Evolutionary conservation across 352 stramenopile genomes (phyloP), one percentile per base, ranked within the genome.

Genomic region (Globisporangium perplexum): DNA sequence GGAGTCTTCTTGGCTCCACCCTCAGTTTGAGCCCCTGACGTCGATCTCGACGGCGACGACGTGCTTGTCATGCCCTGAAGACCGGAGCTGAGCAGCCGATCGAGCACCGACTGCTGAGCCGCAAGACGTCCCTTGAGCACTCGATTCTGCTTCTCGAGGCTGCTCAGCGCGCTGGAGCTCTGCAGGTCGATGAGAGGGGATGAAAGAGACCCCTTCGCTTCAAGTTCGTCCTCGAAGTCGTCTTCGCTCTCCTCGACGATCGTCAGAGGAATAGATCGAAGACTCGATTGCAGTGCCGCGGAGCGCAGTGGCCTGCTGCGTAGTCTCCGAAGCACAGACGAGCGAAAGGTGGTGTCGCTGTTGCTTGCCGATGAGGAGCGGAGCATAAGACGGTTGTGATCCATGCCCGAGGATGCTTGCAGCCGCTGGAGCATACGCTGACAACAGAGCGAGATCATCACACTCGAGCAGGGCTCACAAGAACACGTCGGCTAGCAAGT

Each of bases 61-160:
- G 15, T 41, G 3, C 26, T 48, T 38, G 17, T 57, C 35, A 53
- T 50, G 8, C 52, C 45, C 3, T 72, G 48, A 8, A 74, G 54
- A 17, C 72, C 76, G 46, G 55, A 58, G 11, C 53, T 14, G 20
- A 76, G 38, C 15, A 74, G 14, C 14, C 68, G 53, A 41, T 75
- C 61, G 24, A 79, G 56, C 20, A 79, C 45, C 7, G 54, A 55
- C 53, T 78, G 69, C 23, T 78, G 69, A 1, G 63, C 65, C 28
- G 52, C 35, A 15, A 78, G 49, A 7, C 69, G 66, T n/a, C 68
- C 56, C 12, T 64, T 35, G 6, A 78, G 39, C 10, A 70, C 31
- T 26, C 43, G 66, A 56, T 78, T 78, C 36, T 64, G 55, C 48
- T 71, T 63, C 36, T 69, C 60, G 2, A 73, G 46, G 26, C 42